Conservation (phyloP, 116 monocot genomes). For the Posidonia oceanica region DNA sequence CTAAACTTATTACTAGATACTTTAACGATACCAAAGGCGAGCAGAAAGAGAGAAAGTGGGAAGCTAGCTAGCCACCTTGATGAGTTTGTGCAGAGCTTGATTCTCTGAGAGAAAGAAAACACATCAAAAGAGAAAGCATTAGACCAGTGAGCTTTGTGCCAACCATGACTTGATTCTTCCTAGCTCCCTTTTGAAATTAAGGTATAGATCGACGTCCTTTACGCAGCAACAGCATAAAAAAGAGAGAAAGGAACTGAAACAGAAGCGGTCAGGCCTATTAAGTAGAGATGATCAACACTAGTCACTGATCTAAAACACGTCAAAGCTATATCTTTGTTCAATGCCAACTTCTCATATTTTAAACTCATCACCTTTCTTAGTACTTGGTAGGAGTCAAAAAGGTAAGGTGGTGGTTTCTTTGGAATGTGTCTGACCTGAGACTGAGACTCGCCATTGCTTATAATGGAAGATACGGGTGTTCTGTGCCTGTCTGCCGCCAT, state of each 20-base stretch:
- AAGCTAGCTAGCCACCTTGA: not conserved
- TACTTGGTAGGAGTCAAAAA: not conserved
- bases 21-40: not conserved
- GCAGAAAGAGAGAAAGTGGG: not conserved
- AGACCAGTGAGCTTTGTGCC: constrained; percentile 13
- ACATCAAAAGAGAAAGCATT: constrained; percentile 23
- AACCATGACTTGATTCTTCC: constrained; percentile 18
- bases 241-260: not conserved
- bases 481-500: constrained; percentile 27
- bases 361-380: not conserved
- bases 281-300: constrained; percentile 4
- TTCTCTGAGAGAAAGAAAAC: constrained; percentile 9
- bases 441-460: constrained; percentile 9
- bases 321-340: constrained; percentile 9
- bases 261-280: not conserved
- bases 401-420: not conserved
- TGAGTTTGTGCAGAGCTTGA: not conserved
- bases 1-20: too few relatives aligned
- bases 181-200: not conserved
- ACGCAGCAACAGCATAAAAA: not conserved
- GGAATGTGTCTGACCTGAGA: not conserved
- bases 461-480: constrained; percentile 19
- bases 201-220: too few relatives aligned
- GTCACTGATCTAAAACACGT: constrained; percentile 5
- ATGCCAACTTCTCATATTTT: not conserved